Base-by-base conservation (phyloP, 73 alveolate genomes). In the Tetrahymena malaccensis region DNA sequence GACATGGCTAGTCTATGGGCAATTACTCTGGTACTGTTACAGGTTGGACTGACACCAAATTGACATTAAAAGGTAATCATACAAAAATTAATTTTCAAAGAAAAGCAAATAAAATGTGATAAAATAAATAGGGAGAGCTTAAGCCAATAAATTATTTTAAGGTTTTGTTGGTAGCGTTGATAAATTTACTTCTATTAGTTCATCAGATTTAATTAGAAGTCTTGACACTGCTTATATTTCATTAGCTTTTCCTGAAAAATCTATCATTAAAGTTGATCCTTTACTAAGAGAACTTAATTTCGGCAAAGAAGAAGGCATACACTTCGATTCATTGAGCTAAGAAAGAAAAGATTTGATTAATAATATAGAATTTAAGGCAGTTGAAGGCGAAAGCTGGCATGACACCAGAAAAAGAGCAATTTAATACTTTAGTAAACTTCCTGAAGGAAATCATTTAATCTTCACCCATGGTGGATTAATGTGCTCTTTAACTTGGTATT, bases 21-120 rank as follows among this genome's bases (percentile, higher is more conserved):
- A 95, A 95, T 95, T 22, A 85, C 27, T 55, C 95, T n/a, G 94
- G 94, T 6, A 89, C 95, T 1, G 35, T 95, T 22, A 35, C 94
- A 37, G 97, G 97, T 21, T 95, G 97, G 97, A 95, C 97, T 50
- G 97, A 95, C 56, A 43, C 95, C 25, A 95, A 58, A 95, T 55
- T 95, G 57, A 95, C 93, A 43, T 37, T 95, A 31, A 95, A 94
- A 95, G 97, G 97, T 95, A 95, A 35, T 34, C 1, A 40, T 10
- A 25, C n/a, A 70, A 70, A 25, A 70, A 70, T n/a, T 12, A 70
- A 70, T 27, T 70, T n/a, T 70, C 31, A 13, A 13, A 5, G 8
- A 70, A 22, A 17, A 12, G 31, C 31, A 1, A 12, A 70, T 25
- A 70, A 27, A 19, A 70, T 21, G 22, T 17, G 85, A 84, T 17